Base-by-base conservation (phyloP, 176 grass and related monocot genomes). In the Dendrocalamus sinicus region DNA sequence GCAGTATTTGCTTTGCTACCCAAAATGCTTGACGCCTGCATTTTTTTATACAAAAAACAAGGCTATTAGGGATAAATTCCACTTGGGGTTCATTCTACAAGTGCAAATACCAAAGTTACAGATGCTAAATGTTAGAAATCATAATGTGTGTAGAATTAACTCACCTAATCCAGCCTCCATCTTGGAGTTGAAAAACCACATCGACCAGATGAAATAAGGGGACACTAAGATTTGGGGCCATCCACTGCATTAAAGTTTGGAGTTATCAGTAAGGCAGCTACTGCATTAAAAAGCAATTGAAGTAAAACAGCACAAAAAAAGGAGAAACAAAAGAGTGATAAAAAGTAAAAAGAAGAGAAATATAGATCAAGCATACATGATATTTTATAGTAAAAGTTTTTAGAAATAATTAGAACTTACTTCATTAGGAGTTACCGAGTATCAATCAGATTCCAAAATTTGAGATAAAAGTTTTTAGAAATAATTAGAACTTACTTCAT, bases 11-110 rank as follows among this genome's bases (percentile, higher is more conserved):
- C 83, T 96, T 99, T 72, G 87, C 97, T 63, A 99, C 92, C 97
- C 97, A 99, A 93, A 99, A 99, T 90, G 92, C 90, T 94, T 99
- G 94, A 67, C 97, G 90, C 72, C 97, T 99, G 81, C 45, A 91
- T 54, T 14, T 50, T 50, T 50, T 50, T 50, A 50, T 8, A 60
- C 5, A 81, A 57, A 50, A 22, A 75, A 35, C 11, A 66, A 81
- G 19, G 8, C 26, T 12, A 68, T 22, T 77, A 65, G 78, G 54
- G 65, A 87, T 43, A 40, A 73, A 65, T 81, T 2, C 64, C 52
- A 37, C 23, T 67, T 17, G 10, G 26, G 51, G 44, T 65, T 68
- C 6, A 81, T 45, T 73, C 81, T 12, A 87, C 0, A 70, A 15
- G 17, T 67, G 17, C 16, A 77, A 73, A 75, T 26, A 67, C 44